Evolutionary conservation across 805 yeast species (phyloP).

Genomic region (Starmerella apicola): DNA sequence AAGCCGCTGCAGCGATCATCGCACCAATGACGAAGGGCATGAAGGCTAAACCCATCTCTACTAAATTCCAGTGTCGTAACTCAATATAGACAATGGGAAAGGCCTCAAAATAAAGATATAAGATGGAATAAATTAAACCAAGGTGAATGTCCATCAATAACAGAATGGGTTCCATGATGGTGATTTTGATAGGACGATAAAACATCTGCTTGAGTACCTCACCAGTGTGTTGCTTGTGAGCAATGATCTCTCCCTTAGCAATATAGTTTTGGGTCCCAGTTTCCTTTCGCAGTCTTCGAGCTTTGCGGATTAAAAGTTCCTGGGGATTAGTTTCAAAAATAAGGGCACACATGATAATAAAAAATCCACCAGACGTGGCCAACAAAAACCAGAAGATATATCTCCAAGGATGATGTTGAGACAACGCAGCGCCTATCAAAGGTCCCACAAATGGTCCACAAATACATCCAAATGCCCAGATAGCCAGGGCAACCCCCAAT

Average conservation of each 20-base stretch:
- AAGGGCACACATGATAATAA: slow-evolving; percentile 29
- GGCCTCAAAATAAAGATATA: slow-evolving; percentile 49
- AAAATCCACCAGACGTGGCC: slow-evolving; percentile 30
- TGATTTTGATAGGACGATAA: slow-evolving; percentile 34
- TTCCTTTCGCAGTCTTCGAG: slow-evolving; percentile 34
- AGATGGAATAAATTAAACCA: slow-evolving; percentile 40
- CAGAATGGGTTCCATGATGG: slow-evolving; percentile 45
- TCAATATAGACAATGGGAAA: slow-evolving; percentile 44
- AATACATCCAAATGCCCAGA: slow-evolving; percentile 44
- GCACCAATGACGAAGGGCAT: slow-evolving; percentile 38
- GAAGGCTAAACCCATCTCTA: slow-evolving; percentile 39
- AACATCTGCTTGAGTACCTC: slow-evolving; percentile 16
- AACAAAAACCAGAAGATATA: slow-evolving; percentile 43
- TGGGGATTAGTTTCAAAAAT: slow-evolving; percentile 40
- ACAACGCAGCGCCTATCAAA: slow-evolving; percentile 41
- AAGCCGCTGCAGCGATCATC: slow-evolving; percentile 26
- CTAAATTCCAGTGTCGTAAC: slow-evolving; percentile 35
- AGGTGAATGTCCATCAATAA: slow-evolving; percentile 40
- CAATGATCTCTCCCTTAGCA: slow-evolving; percentile 16
- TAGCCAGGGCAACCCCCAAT: slow-evolving; percentile 36
- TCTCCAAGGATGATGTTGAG: slow-evolving; percentile 38
- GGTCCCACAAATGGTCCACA: slow-evolving; percentile 49
- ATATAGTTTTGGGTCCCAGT: slow-evolving; percentile 25
- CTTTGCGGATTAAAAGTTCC: slow-evolving; percentile 38
- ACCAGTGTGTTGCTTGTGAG: not conserved